These are phyloP conservation scores for Agaricus blazei DNA, from an alignment of 768 basidiomycete species.

Conservation along the genomic window DNA sequence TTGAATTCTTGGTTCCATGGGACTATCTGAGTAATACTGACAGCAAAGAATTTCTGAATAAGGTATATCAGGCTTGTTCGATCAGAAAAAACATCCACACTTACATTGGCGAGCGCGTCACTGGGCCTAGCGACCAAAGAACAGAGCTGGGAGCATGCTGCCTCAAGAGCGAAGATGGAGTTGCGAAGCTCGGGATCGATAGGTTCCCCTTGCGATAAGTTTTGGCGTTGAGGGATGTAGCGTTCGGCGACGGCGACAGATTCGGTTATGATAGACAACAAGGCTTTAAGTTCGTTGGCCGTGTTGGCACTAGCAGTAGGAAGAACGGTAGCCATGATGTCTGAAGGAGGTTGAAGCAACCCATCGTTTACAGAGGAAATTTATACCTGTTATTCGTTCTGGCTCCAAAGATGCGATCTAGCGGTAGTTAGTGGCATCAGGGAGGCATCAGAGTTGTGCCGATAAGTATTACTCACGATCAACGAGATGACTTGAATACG, in stretches of 20 bases:
- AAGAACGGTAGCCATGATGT: background rate
- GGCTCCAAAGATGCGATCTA: no score
- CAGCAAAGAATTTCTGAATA: conserved; percentile 12
- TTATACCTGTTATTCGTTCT: no score
- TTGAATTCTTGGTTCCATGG: no score
- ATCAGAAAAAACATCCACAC: no score
- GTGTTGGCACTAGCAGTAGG: background rate
- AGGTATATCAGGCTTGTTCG: no score
- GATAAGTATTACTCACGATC: no score
- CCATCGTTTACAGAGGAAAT: no score
- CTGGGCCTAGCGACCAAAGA: conserved; percentile 24
- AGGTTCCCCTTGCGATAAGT: conserved; percentile 21
- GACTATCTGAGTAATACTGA: background rate
- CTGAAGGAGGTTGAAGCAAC: background rate
- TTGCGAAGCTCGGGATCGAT: conserved; percentile 20
- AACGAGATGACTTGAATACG: no score
- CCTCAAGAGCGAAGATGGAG: conserved; percentile 27
- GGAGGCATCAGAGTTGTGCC: no score
- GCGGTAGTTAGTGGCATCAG: no score
- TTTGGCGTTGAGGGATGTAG: conserved; percentile 20
- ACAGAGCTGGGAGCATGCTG: conserved; percentile 29
- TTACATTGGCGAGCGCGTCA: conserved; percentile 24
- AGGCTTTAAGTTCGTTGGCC: conserved; percentile 9
- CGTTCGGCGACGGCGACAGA: conserved; percentile 19
- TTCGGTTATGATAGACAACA: conserved; percentile 17